Evolutionary conservation across 2,329 filamentous ascomycete genomes (phyloP), one percentile per base, ranked within the genome.

Genomic region (Colletotrichum shisoi): DNA sequence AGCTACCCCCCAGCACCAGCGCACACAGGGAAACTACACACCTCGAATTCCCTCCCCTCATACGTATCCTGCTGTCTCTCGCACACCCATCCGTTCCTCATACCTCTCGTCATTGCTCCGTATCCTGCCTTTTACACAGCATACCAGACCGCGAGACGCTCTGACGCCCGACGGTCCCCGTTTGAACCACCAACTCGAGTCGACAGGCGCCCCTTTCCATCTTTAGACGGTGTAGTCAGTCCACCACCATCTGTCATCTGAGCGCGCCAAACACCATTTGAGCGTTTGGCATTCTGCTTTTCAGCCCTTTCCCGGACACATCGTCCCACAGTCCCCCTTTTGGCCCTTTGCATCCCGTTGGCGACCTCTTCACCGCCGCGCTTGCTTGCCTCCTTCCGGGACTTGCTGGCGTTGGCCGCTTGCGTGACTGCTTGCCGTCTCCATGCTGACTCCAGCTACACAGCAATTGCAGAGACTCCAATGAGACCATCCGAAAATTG

Each of bases 401-500:
- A 13, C 17, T 48, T 17, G 49, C 42, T 48, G 56, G 46, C 19
- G 34, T 44, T 54, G 34, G 49, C 34, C 60, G 34, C 24, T 17
- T 63, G 49, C 31, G 6, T 53, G 49, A 12, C 31, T 57, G 40
- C 53, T 42, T 52, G 40, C 46, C 40, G 63, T 63, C 17, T 40
- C 40, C 60, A 63, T 59, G 64, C 64, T 67, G 60, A 67, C 54
- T 24, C 13, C 19, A 37, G 19, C 39, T 19, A 44, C 54, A 39
- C 48, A 67, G 61, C 54, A 52, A 19, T 59, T 19, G 42, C 15
- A 63, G 44, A 44, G 54, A 19, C 56, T 61, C 37, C 65, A 53
- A 65, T 68, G 66, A 66, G 42, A 21, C 51, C 56, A 34, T 67
- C 57, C 11, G 66, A 68, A 27, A 65, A 68, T 40, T 68, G 62